These are phyloP conservation scores for Penicillium manginii DNA, from an alignment of 495 filamentous ascomycete species.

Conservation along the genomic window DNA sequence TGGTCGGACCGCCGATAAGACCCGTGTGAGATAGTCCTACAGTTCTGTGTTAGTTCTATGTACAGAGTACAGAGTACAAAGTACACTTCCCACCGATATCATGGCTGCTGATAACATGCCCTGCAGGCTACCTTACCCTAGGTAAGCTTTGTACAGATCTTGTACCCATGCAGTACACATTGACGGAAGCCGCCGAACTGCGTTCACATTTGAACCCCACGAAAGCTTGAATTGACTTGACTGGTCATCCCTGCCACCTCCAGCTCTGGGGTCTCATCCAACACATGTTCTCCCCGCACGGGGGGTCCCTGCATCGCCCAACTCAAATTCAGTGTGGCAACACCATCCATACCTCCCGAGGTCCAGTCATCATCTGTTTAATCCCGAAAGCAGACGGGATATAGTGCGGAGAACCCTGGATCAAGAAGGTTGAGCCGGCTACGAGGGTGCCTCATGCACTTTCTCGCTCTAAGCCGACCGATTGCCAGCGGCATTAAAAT, in stretches of 20 bases:
- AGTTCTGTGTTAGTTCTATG: too few species aligned
- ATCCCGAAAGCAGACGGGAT: not conserved
- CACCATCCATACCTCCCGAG: not conserved
- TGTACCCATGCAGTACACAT: not conserved
- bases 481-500: not conserved
- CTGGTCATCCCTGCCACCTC: too few species aligned
- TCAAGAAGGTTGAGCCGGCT: conserved; percentile 17
- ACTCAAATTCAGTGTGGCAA: conserved; percentile 1
- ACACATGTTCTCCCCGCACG: not conserved
- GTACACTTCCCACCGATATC: too few species aligned
- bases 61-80: too few species aligned
- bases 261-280: not conserved
- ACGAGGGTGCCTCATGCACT: conserved; percentile 1
- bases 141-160: not conserved
- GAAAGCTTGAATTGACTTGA: not conserved
- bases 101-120: too few species aligned
- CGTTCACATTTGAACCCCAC: conserved; percentile 2
- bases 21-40: not conserved
- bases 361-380: not conserved
- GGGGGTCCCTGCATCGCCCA: not conserved
- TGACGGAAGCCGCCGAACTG: conserved; percentile 19
- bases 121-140: too few species aligned
- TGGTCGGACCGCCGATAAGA: conserved; percentile 18
- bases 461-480: not conserved
- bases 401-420: conserved; percentile 4